Evolutionary conservation across 805 yeast species (phyloP).

Genomic region (Yarrowia sp.): DNA sequence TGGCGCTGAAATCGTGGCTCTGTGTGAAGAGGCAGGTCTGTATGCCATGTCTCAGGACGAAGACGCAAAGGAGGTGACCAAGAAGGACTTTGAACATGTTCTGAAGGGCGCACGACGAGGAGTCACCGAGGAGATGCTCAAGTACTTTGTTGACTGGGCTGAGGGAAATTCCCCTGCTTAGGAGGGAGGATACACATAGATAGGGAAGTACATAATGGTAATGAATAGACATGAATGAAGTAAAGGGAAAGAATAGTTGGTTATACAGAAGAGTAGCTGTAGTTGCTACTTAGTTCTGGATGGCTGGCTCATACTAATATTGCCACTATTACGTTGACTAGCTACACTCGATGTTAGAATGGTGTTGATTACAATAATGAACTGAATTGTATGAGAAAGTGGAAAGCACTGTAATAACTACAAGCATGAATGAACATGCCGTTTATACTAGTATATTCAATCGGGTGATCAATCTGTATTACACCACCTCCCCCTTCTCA

Average conservation of each 20-base stretch:
- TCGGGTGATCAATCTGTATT: too few species aligned
- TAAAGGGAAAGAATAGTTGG: not conserved
- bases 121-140: constrained; percentile 84
- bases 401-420: too few species aligned
- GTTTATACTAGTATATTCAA: too few species aligned
- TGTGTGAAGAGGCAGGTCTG: constrained; percentile 95
- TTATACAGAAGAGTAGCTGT: too few species aligned
- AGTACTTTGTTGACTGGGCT: constrained; percentile 64
- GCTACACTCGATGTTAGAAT: too few species aligned
- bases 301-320: too few species aligned
- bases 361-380: too few species aligned
- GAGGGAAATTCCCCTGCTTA: constrained; percentile 6
- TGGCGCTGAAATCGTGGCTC: constrained; percentile 91
- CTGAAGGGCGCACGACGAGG: constrained; percentile 72
- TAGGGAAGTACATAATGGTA: not conserved
- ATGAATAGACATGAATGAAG: not conserved
- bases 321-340: too few species aligned
- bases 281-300: too few species aligned
- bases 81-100: constrained; percentile 67
- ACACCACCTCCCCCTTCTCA: too few species aligned
- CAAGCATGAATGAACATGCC: too few species aligned
- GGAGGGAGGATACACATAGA: not conserved
- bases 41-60: constrained; percentile 87
- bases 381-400: too few species aligned
- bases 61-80: constrained; percentile 48